Evolutionary conservation across 164 flowering plant genomes (phyloP), one percentile per base, ranked within the genome.

Genomic region (Nelumbo lutea): DNA sequence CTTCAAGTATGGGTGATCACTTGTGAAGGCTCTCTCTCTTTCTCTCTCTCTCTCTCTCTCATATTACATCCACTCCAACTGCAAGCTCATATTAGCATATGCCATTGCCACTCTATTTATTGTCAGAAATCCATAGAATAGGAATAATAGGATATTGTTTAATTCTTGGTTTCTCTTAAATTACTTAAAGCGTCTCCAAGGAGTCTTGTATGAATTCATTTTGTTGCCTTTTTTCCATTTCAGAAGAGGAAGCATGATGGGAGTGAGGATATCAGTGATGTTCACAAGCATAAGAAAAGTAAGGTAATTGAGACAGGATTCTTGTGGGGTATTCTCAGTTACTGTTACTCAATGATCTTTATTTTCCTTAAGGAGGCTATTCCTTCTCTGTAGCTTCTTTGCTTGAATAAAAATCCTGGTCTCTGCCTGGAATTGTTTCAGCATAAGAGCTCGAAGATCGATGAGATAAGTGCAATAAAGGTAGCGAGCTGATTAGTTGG

Each of bases 361-460:
- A 27, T 27, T 27, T 27, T 27, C 27, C 27, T 27, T 27, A 27
- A 27, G 27, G 27, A 27, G 27, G 56, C 67, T 27, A 46, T 40
- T 11, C 48, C 14, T 7, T 42, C 9, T 40, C 63, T 39, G 1
- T 42, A 11, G 51, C 27, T 46, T 42, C 43, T 27, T 27, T 27
- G 27, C 27, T 48, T 67, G 15, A 43, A 11, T 63, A 52, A 40
- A 27, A 27, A 14, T 15, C n/a, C 44, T 14, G 46, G 10, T 39
- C 42, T 67, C 57, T 43, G 40, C 57, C 40, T 42, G 62, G 48
- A 45, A 46, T 57, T 70, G 11, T 77, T 82, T 75, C 94, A 93
- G 98, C 96, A 91, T 76, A 94, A 88, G 82, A 85, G 90, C 85
- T 84, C 97, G 59, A 90, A 87, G 80, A 79, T 88, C 45, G 96